A percentile compares a stretch with the other conserved stretches of the same genome.
phyloP scores from a whole-genome alignment of 768 basidiomycete genomes.

The Clathrus columnatus region DNA sequence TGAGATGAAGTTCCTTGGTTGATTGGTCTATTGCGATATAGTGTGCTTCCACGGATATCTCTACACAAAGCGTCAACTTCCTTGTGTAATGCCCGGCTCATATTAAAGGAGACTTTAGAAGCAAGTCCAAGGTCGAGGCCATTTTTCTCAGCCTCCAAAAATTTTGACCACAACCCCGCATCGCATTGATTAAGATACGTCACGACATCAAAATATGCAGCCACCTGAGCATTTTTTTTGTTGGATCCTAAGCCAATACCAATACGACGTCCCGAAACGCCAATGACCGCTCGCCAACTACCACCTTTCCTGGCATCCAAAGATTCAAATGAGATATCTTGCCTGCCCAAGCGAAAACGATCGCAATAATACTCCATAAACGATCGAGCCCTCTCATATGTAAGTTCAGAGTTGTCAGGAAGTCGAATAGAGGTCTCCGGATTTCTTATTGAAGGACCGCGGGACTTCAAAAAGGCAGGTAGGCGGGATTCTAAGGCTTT shows the following conservation, averaged over 20 bases:
- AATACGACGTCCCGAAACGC: conserved; percentile 69
- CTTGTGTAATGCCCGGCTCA: conserved; percentile 56
- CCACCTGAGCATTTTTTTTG: conserved; percentile 66
- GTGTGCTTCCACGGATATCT: conserved; percentile 51
- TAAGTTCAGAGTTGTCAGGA: conserved; percentile 52
- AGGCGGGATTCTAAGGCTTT: neutral
- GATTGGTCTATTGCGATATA: conserved; percentile 59
- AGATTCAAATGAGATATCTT: conserved; percentile 53
- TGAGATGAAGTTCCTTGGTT: conserved; percentile 6
- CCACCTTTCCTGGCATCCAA: conserved; percentile 19
- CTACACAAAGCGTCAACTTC: conserved; percentile 61
- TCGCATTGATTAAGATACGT: conserved; percentile 85
- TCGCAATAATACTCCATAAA: conserved; percentile 97
- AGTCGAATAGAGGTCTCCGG: neutral
- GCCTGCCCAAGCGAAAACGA: conserved; percentile 62
- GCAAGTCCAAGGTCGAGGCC: conserved; percentile 66
- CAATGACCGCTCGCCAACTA: conserved; percentile 67
- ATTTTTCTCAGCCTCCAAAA: conserved; percentile 47
- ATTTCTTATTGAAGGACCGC: neutral
- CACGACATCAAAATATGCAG: conserved; percentile 81
- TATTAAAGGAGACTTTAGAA: conserved; percentile 56
- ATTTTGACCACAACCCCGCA: conserved; percentile 67
- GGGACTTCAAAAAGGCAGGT: neutral
- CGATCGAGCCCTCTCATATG: conserved; percentile 64
- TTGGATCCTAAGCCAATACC: conserved; percentile 61